phyloP scores from a whole-genome alignment of 2,329 filamentous ascomycete species.

The Fusarium proliferatum region DNA sequence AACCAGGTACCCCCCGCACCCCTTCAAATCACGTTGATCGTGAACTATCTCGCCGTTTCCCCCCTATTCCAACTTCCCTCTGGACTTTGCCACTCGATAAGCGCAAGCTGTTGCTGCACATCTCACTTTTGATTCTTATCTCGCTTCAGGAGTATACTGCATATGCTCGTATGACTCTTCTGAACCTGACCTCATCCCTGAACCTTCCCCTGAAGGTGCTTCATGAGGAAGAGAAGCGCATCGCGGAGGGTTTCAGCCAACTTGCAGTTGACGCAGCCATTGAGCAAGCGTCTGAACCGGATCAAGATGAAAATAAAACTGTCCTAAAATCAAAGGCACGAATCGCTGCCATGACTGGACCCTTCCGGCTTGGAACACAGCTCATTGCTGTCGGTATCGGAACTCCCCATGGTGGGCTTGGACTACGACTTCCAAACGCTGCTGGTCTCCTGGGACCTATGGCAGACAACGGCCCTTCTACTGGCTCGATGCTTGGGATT shows the following conservation, averaged over 20 bases:
- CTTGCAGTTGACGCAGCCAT: constrained; percentile 67
- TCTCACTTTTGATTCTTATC: constrained; percentile 76
- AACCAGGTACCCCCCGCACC: constrained; percentile 53
- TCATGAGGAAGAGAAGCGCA: constrained; percentile 77
- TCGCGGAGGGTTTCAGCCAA: constrained; percentile 79
- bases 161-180: constrained; percentile 77
- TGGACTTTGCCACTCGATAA: constrained; percentile 69
- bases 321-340: constrained; percentile 79
- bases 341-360: constrained; percentile 51
- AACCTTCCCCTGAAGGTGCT: constrained; percentile 73
- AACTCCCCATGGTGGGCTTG: constrained; percentile 79
- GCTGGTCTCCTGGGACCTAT: constrained; percentile 83
- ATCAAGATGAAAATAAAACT: constrained; percentile 69
- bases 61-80: constrained; percentile 70
- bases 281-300: constrained; percentile 48
- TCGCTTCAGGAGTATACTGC: constrained; percentile 82
- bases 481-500: constrained; percentile 91
- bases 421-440: constrained; percentile 77
- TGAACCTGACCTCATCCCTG: constrained; percentile 77
- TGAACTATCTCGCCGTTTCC: constrained; percentile 62
- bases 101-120: constrained; percentile 75
- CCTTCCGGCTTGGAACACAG: constrained; percentile 77
- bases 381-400: constrained; percentile 84
- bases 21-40: constrained; percentile 59
- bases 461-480: constrained; percentile 80